Evolutionary conservation across 2,329 filamentous ascomycete genomes (phyloP), one percentile per base, ranked within the genome.

Genomic region (Ceratocystis colombiana): DNA sequence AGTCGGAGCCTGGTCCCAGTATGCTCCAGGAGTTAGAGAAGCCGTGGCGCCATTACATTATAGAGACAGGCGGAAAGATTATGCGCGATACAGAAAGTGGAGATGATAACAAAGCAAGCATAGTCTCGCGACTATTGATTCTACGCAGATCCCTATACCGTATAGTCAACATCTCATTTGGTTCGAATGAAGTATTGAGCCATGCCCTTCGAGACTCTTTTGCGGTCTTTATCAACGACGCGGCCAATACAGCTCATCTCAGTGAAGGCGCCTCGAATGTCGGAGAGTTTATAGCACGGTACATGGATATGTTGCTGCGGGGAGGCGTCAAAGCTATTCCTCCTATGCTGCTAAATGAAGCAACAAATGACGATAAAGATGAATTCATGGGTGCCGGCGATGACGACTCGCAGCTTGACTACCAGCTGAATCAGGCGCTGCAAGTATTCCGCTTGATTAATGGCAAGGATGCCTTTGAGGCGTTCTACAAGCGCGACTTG

Each of bases 401-500:
- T 71, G 93, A 99, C 73, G 93, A 97, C 73, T 87, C 88, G 0
- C 91, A 96, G 74, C 83, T 99, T 67, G 91, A 96, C 72, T 85
- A 88, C 46, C 94, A 97, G 73, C 81, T 99, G 10, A 92, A 99
- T 71, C 89, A 95, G 73, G 92, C 90, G 0, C 79, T 99, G 2
- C 93, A 97, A 74, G 80, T 99, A 3, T 99, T 99, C 81, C 85
- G 95, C 4, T 97, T 97, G 74, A 90, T 99, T 44, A 88, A 97
- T 73, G 94, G 94, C 70, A 99, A 99, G 75, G 93, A 95, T 66
- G 89, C 96, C 0, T 99, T 99, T 69, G 94, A 99, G 74, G 93
- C 94, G 0, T 99, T 99, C 74, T 99, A 99, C 82, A 99, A 99
- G 79, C 96, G 94, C 72, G 94, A 97, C 73, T 82, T 99, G 63